Evolutionary conservation across 176 grass and related monocot genomes (phyloP).

Genomic region (Microstegium vimineum): DNA sequence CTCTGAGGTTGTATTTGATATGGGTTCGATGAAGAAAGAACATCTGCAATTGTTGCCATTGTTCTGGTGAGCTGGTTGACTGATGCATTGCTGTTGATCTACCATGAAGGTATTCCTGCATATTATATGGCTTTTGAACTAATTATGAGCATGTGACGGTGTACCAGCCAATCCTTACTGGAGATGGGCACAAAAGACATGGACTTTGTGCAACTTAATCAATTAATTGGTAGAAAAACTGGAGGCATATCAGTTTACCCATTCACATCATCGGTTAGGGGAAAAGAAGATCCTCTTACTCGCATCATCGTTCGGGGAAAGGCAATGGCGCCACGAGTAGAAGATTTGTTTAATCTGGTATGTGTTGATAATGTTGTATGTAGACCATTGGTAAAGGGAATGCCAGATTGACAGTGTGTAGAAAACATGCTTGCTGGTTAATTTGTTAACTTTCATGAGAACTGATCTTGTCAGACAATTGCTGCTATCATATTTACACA

Average conservation of each 20-base stretch:
- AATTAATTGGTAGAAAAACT: conserved; percentile 98
- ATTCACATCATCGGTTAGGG: conserved; percentile 80
- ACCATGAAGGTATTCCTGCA: background rate
- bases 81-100: conserved; percentile 16
- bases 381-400: background rate
- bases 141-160: conserved; percentile 24
- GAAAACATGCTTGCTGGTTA: conserved; percentile 7
- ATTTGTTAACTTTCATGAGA: background rate
- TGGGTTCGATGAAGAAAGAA: conserved; percentile 91
- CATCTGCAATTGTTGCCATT: conserved; percentile 84
- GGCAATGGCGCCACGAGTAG: conserved; percentile 70
- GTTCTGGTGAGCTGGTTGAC: conserved; percentile 71
- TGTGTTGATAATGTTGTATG: conserved; percentile 14
- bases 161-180: conserved; percentile 88
- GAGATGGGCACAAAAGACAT: conserved; percentile 99
- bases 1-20: conserved; percentile 89
- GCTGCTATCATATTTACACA: conserved; percentile 3
- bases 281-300: conserved; percentile 80
- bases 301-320: conserved; percentile 81
- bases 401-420: background rate
- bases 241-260: conserved; percentile 99
- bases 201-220: conserved; percentile 99
- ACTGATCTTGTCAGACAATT: background rate
- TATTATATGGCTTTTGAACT: conserved; percentile 23
- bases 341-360: conserved; percentile 99